Conservation (phyloP, 495 filamentous ascomycete species). For the Hypoxylon perforatum region DNA sequence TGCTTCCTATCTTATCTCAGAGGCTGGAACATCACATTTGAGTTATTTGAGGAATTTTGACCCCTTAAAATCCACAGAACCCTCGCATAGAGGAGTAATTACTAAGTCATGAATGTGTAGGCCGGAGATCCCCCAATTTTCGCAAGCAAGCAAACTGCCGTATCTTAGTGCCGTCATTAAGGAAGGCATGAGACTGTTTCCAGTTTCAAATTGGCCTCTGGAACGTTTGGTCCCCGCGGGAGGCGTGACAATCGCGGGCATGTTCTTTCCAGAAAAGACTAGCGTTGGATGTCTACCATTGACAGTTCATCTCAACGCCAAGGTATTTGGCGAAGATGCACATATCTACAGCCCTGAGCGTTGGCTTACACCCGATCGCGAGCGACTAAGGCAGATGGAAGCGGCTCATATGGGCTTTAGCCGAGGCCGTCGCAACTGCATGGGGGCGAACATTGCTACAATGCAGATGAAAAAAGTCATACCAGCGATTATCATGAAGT, state of each 20-base stretch:
- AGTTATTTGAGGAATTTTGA: too few relatives aligned
- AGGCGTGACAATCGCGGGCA: constrained; percentile 63
- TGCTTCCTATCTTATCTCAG: too few relatives aligned
- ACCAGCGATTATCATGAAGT: constrained; percentile 62
- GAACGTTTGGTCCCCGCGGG: constrained; percentile 65
- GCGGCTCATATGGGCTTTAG: constrained; percentile 63
- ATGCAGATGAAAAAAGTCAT: constrained; percentile 74
- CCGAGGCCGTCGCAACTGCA: constrained; percentile 68
- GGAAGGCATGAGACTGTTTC: constrained; percentile 67
- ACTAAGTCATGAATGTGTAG: too few relatives aligned
- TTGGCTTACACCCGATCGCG: constrained; percentile 57
- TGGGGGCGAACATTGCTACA: constrained; percentile 71
- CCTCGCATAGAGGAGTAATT: too few relatives aligned
- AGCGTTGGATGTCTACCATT: constrained; percentile 37
- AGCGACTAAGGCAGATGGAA: constrained; percentile 57
- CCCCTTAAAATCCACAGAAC: too few relatives aligned
- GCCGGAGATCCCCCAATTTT: constrained; percentile 28
- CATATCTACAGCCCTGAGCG: constrained; percentile 66
- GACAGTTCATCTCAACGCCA: constrained; percentile 62
- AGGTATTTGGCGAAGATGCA: constrained; percentile 63
- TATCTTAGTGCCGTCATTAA: constrained; percentile 72
- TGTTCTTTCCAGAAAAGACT: constrained; percentile 61
- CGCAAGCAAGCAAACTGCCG: constrained; percentile 48
- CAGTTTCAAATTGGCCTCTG: constrained; percentile 60
- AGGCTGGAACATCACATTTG: too few relatives aligned